Percentiles rank a stretch among this genome's conserved stretches.
Conservation (phyloP, 768 basidiomycete species). For the Mrakia blollopis region DNA sequence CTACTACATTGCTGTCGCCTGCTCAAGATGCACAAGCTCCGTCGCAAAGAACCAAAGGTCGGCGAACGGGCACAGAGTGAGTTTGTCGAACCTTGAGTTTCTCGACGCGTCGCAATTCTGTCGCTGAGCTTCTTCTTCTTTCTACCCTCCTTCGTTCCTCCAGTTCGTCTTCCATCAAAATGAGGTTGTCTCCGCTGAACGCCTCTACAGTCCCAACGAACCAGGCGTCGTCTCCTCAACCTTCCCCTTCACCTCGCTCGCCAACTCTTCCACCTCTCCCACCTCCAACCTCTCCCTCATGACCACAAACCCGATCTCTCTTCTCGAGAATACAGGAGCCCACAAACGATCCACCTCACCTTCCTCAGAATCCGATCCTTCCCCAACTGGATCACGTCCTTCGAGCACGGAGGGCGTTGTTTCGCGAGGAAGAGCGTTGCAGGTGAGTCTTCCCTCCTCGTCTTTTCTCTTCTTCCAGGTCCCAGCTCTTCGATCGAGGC, state of each 20-base stretch:
- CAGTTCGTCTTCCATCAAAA: conserved; percentile 73
- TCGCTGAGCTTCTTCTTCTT: conserved; percentile 45
- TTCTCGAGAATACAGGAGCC: not conserved
- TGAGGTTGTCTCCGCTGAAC: conserved; percentile 60
- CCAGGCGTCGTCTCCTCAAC: not conserved
- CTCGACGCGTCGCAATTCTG: not conserved
- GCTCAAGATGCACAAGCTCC: conserved; percentile 67
- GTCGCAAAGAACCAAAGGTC: conserved; percentile 47
- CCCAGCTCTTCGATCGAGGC: not conserved
- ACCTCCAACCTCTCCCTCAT: not conserved
- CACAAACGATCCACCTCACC: not conserved
- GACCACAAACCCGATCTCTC: not conserved
- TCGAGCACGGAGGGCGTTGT: not conserved
- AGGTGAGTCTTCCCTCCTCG: not conserved
- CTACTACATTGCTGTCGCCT: conserved; percentile 39
- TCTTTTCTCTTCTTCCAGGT: not conserved
- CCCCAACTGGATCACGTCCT: not conserved
- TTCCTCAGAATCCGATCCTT: not conserved
- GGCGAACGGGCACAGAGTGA: conserved; percentile 26
- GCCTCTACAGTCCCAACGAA: conserved; percentile 53
- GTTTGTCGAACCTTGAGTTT: not conserved
- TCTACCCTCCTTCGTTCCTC: conserved; percentile 52
- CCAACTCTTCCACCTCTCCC: not conserved
- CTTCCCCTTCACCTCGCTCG: not conserved
- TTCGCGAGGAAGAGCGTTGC: not conserved